These are phyloP conservation scores for Zychaea mexicana DNA, from an alignment of 371 early-diverging fungal genomes.

Conservation along the genomic window DNA sequence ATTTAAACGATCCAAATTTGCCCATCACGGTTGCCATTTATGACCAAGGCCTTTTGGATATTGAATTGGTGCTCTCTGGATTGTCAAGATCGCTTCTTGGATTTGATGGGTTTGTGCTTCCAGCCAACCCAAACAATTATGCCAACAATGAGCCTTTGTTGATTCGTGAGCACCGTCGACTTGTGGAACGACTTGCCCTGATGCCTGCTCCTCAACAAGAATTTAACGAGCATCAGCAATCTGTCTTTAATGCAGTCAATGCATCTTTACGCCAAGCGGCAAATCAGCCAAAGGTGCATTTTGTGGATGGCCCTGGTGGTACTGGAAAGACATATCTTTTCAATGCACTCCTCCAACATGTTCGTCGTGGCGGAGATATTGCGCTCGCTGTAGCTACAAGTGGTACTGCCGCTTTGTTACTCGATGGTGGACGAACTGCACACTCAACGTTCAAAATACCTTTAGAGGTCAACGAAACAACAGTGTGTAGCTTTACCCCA, in stretches of 20 bases:
- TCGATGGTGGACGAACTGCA: slow-evolving; percentile 7
- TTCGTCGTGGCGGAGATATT: background rate
- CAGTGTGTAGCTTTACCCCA: background rate
- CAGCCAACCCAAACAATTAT: background rate
- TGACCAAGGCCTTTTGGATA: background rate
- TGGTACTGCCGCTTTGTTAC: slow-evolving; percentile 5
- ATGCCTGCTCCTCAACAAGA: no score
- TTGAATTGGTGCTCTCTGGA: background rate
- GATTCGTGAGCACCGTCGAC: no score
- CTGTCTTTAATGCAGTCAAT: no score
- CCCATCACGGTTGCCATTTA: background rate
- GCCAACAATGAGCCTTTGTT: background rate
- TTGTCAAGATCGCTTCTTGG: background rate
- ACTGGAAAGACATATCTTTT: slow-evolving; percentile 1
- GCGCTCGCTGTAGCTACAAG: slow-evolving; percentile 8
- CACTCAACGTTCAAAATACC: slow-evolving; percentile 3
- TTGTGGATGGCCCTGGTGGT: background rate
- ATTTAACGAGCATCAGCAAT: no score
- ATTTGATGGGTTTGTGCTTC: background rate
- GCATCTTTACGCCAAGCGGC: no score
- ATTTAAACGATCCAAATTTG: background rate
- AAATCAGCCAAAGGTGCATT: background rate
- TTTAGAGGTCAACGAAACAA: background rate
- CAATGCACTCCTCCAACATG: background rate
- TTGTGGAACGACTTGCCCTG: no score